Percentiles rank a stretch among this genome's conserved stretches.
Evolutionary conservation across 805 yeast species (phyloP).

Genomic region (Lipomyces starkeyi): DNA sequence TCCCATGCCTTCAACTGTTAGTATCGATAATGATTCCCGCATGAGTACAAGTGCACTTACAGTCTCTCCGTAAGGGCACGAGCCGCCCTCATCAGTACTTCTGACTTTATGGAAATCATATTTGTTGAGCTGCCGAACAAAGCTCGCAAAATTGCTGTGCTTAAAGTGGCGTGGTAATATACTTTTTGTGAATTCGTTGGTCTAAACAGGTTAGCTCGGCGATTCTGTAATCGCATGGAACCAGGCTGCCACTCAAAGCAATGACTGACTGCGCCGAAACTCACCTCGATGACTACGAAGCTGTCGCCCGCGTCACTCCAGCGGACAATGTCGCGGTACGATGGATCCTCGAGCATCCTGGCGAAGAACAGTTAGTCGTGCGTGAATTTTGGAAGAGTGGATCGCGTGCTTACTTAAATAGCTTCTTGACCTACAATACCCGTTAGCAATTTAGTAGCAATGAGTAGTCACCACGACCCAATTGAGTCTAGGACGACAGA

Average conservation of each 20-base stretch:
- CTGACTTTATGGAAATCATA: conserved; percentile 97
- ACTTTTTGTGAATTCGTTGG: conserved; percentile 86
- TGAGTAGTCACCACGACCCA: background rate
- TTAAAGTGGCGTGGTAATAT: conserved; percentile 92
- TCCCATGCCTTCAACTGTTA: conserved; percentile 72
- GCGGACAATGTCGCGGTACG: conserved; percentile 74
- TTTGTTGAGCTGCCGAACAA: conserved; percentile 93
- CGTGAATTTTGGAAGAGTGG: background rate
- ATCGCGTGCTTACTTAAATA: conserved; percentile 27
- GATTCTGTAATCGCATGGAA: background rate
- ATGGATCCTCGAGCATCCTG: conserved; percentile 82
- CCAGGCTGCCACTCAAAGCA: background rate
- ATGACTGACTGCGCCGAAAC: conserved; percentile 12
- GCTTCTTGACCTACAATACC: conserved; percentile 33
- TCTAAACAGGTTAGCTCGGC: conserved; percentile 42
- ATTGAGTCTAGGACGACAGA: background rate
- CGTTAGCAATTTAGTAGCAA: background rate
- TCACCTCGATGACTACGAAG: conserved; percentile 78
- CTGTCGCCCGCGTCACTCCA: conserved; percentile 89
- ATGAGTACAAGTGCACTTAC: conserved; percentile 25
- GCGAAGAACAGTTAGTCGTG: conserved; percentile 45
- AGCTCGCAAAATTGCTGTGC: conserved; percentile 92
- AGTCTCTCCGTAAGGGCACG: conserved; percentile 65
- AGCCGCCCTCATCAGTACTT: conserved; percentile 64
- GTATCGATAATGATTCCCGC: background rate